A percentile compares a stretch with the other conserved stretches of the same genome.
Conservation (phyloP, 331 rosid genomes). For the Acacia pycnantha region DNA sequence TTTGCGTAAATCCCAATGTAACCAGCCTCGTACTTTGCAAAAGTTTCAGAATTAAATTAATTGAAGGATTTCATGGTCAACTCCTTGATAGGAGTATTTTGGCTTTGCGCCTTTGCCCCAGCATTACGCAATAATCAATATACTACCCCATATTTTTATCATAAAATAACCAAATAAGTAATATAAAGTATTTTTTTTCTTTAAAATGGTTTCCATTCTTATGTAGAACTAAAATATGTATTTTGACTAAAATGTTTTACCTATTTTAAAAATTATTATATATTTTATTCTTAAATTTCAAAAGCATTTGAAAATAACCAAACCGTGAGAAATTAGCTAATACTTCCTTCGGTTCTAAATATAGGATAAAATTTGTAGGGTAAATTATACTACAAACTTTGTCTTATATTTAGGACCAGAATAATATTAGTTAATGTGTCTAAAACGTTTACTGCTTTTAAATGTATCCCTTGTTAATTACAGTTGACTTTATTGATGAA, state of each 20-base stretch:
- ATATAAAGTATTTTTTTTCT: neutral
- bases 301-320: too few species aligned
- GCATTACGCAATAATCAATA: neutral
- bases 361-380: too few species aligned
- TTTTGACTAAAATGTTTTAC: neutral
- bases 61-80: neutral
- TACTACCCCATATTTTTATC: neutral
- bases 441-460: too few species aligned
- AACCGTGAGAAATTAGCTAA: too few species aligned
- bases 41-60: neutral
- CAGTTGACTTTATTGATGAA: too few species aligned
- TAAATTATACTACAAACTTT: too few species aligned
- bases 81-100: neutral
- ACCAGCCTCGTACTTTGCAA: neutral
- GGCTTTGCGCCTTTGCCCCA: neutral
- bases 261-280: neutral
- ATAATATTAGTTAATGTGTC: too few species aligned
- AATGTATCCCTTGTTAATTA: too few species aligned
- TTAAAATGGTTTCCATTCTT: neutral
- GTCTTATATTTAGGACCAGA: too few species aligned
- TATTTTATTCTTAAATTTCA: neutral
- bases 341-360: too few species aligned
- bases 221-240: neutral
- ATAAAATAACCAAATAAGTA: neutral
- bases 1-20: neutral